Base-by-base conservation (phyloP, 1,139 yeast genomes). In the Sugiyamaella novakii region DNA sequence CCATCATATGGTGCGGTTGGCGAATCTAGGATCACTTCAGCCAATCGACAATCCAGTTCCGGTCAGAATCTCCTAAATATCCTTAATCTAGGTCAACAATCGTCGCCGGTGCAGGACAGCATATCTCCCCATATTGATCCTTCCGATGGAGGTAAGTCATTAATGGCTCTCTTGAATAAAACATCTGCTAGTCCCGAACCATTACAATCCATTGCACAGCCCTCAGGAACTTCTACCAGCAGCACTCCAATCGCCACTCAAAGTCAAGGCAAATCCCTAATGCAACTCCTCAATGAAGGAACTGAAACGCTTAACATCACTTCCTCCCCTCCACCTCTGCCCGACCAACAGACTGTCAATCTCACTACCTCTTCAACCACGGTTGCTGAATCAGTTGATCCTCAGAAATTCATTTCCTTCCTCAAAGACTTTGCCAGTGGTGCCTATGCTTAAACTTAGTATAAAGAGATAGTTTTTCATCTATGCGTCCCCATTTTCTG, bases 1-100 rank as follows among this genome's bases (percentile, higher is more conserved):
- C 42, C 42, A 5, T 35, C 33, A 7, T 47, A 35, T 14, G 50
- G 50, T 1, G 50, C 50, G 14, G 50, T 47, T 5, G 50, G 50
- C 18, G 45, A 46, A 17, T 17, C 46, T 7, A 17, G 47, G 12
- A 17, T 31, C 15, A 5, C 24, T 4, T 25, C 34, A 11, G 21
- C 34, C 25, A 24, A 25, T 18, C 31, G 46, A 11, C 46, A 42
- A 27, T 42, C 46, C 17, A 42, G 46, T 24, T 42, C 46, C 3
- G 46, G 46, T 14, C 46, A 42, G 33, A 42, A 31, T 31, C 39
- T 42, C 7, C 33, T 42, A 17, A 42, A 42, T 30, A 38, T 42
- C 6, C 34, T 42, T 5, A 42, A 34, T 22, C 39, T 42, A 2
- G 40, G 33, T 11, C 11, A 29, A 12, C 25, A 24, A 22, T 21